These are phyloP conservation scores for Cicer pinnatifidum DNA, from an alignment of 306 rosid species.

Conservation along the genomic window DNA sequence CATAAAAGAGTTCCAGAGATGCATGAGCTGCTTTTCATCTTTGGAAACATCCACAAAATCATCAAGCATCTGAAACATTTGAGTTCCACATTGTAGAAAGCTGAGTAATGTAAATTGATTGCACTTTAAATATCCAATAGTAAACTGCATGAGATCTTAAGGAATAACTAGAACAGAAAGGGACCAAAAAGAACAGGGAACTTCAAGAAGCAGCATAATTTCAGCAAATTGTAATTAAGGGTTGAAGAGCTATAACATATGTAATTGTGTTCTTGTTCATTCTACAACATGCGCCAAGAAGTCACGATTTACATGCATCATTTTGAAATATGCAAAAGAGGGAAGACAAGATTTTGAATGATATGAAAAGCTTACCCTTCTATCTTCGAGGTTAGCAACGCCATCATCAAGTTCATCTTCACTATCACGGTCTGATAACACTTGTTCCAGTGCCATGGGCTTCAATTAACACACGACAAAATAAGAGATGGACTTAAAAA, in stretches of 20 bases:
- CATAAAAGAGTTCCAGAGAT: conserved; percentile 97
- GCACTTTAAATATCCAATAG: conserved; percentile 28
- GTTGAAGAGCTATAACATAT: background rate
- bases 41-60: conserved; percentile 98
- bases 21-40: conserved; percentile 95
- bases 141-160: conserved; percentile 19
- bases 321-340: conserved; percentile 32
- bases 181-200: conserved; percentile 17
- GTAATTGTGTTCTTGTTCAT: background rate
- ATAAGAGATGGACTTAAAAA: conserved; percentile 18
- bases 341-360: conserved; percentile 25
- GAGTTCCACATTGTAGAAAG: conserved; percentile 42
- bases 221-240: conserved; percentile 20
- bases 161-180: conserved; percentile 28
- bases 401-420: conserved; percentile 94
- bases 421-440: conserved; percentile 83
- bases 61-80: conserved; percentile 89
- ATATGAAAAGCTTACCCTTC: conserved; percentile 67
- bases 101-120: background rate
- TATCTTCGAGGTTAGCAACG: conserved; percentile 95
- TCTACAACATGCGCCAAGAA: conserved; percentile 29
- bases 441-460: conserved; percentile 94
- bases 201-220: conserved; percentile 16
- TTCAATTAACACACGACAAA: conserved; percentile 47
- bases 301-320: conserved; percentile 38